Base-by-base conservation (phyloP, 2,329 filamentous ascomycete genomes). In the Dothistroma pini region DNA sequence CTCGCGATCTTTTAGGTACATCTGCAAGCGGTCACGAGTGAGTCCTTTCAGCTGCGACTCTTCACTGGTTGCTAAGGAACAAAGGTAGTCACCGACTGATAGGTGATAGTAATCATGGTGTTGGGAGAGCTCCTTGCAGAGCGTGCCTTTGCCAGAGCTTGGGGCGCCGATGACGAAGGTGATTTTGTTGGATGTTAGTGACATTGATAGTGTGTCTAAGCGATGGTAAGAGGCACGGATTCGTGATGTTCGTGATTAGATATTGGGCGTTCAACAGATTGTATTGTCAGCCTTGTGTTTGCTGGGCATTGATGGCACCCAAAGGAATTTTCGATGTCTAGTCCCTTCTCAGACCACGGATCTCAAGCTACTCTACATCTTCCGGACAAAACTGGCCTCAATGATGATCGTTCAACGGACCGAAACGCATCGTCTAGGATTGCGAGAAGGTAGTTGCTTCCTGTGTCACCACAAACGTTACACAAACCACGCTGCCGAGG, bases 111-210 rank as follows among this genome's bases (percentile, higher is more conserved):
- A 32, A 11, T 38, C 4, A 14, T 35, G 21, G 10, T 55, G 48
- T 14, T 38, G 19, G 16, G 16, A 38, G 29, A 63, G 53, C 11
- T 31, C 12, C 10, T 25, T 19, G 50, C 72, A 74, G 6, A 74
- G 64, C 1, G 72, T 74, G 12, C 73, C 72, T 68, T 75, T 75
- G 16, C 74, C 72, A 29, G 72, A 66, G 31, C 71, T 72, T 19
- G 73, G 74, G 29, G 68, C 63, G 31, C 60, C 56, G 49, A 59
- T 32, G 21, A 53, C 50, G 44, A 61, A 47, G 21, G 54, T 53
- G 16, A 58, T 54, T 9, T 44, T 21, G 34, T 51, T 31, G 29
- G 32, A 29, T 12, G 21, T 7, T 16, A 12, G 16, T 5, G 41
- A 19, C 41, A 19, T 19, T 44, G 41, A 2, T 19, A 19, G 41